A percentile compares a stretch with the other conserved stretches of the same genome.
Conservation (phyloP, 768 basidiomycete genomes). For the Mycena leptocephala region DNA sequence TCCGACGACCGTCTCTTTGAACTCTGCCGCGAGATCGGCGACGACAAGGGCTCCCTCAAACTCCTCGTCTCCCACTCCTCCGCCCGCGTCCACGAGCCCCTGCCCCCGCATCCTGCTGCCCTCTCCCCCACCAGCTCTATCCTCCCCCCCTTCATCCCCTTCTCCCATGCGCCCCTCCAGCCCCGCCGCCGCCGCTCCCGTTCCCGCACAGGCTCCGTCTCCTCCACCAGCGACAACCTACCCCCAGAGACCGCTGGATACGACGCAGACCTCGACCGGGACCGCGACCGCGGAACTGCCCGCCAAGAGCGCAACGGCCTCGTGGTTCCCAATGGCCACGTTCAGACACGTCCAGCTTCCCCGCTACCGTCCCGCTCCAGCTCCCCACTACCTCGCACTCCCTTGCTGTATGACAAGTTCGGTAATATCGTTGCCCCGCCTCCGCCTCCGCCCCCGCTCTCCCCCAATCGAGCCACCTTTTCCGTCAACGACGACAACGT, state of each 20-base stretch:
- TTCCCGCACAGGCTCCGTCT: slow-evolving; percentile 80
- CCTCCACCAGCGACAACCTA: slow-evolving; percentile 76
- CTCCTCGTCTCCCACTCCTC: slow-evolving; percentile 83
- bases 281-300: slow-evolving; percentile 50
- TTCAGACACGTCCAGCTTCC: slow-evolving; percentile 52
- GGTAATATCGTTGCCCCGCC: slow-evolving; percentile 45
- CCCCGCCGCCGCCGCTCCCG: slow-evolving; percentile 66
- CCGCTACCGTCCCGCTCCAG: slow-evolving; percentile 52
- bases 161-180: slow-evolving; percentile 62
- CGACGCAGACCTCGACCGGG: slow-evolving; percentile 79
- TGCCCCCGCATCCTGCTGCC: slow-evolving; percentile 48
- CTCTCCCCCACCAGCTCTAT: slow-evolving; percentile 61
- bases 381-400: slow-evolving; percentile 52
- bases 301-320: slow-evolving; percentile 43
- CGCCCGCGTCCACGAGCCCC: slow-evolving; percentile 72
- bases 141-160: slow-evolving; percentile 64
- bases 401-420: slow-evolving; percentile 50
- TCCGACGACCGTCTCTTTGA: slow-evolving; percentile 79
- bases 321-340: slow-evolving; percentile 48
- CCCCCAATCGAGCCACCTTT: slow-evolving; percentile 61
- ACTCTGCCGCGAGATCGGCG: slow-evolving; percentile 81
- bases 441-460: slow-evolving; percentile 61
- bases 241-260: slow-evolving; percentile 75
- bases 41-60: slow-evolving; percentile 87
- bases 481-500: slow-evolving; percentile 56